Evolutionary conservation across 805 yeast species (phyloP).

Genomic region (Candida ortonii): DNA sequence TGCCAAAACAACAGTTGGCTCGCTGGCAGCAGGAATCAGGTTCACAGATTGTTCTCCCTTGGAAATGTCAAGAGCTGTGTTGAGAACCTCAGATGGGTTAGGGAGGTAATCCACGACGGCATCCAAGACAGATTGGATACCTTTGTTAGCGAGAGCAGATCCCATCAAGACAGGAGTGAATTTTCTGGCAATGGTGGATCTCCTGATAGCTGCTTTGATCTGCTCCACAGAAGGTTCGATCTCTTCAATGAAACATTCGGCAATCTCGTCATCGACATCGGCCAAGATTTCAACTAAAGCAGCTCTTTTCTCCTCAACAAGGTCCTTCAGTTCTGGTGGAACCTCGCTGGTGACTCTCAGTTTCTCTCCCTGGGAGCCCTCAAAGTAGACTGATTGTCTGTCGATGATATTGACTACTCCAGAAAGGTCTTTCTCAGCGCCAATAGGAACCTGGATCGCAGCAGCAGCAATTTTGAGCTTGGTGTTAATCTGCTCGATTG

Average conservation of each 20-base stretch:
- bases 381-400: conserved; percentile 82
- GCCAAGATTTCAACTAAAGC: conserved; percentile 89
- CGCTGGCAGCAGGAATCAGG: conserved; percentile 65
- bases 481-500: conserved; percentile 83
- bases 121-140: conserved; percentile 92
- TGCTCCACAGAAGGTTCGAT: conserved; percentile 81
- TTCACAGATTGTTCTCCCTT: conserved; percentile 66
- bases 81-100: conserved; percentile 88
- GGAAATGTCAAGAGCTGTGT: conserved; percentile 79
- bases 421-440: conserved; percentile 76
- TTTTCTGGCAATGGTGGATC: conserved; percentile 91
- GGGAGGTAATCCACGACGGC: conserved; percentile 96
- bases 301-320: conserved; percentile 88
- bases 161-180: conserved; percentile 99
- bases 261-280: conserved; percentile 96
- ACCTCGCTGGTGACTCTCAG: conserved; percentile 58
- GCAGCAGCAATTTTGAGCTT: conserved; percentile 94
- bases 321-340: conserved; percentile 75
- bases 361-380: conserved; percentile 85
- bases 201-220: conserved; percentile 84
- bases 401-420: conserved; percentile 93
- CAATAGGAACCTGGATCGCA: conserved; percentile 97
- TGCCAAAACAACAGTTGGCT: conserved; percentile 95
- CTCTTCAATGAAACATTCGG: conserved; percentile 89
- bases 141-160: conserved; percentile 94